phyloP scores from a whole-genome alignment of 257 asterid species.

The Rubia yunnanensis region DNA sequence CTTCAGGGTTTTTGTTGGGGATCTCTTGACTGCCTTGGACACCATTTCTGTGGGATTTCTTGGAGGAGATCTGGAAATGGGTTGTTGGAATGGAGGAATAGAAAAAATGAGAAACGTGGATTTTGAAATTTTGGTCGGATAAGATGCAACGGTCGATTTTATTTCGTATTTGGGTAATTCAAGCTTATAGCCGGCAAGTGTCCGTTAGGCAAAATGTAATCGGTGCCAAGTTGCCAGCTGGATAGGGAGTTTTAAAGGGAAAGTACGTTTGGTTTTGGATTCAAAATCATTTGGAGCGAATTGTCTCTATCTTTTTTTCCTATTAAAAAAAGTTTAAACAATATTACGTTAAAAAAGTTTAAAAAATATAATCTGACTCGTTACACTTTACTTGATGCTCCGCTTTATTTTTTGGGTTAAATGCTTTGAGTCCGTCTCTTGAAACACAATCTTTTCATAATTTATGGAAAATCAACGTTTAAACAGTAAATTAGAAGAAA shows the following conservation, averaged over 20 bases:
- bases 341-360: too few species aligned
- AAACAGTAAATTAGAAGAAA: too few species aligned
- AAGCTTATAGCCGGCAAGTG: not conserved
- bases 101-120: not conserved
- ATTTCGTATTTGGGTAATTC: not conserved
- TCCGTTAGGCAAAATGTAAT: not conserved
- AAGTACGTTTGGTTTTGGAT: not conserved
- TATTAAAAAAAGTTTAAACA: too few species aligned
- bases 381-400: too few species aligned
- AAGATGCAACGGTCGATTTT: constrained; percentile 50
- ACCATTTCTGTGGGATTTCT: constrained; percentile 33
- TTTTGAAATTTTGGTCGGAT: constrained; percentile 30
- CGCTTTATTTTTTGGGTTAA: too few species aligned
- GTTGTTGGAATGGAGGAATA: not conserved
- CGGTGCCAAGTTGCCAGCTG: constrained; percentile 1
- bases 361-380: too few species aligned
- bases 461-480: too few species aligned
- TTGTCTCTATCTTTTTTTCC: too few species aligned
- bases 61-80: constrained; percentile 14
- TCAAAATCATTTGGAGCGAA: constrained; percentile 8
- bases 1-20: constrained; percentile 70
- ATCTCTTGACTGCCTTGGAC: constrained; percentile 60
- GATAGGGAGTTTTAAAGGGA: not conserved
- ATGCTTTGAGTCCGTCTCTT: too few species aligned
- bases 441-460: too few species aligned